phyloP scores from a whole-genome alignment of 768 basidiomycete species.

The Rhodocollybia butyracea region DNA sequence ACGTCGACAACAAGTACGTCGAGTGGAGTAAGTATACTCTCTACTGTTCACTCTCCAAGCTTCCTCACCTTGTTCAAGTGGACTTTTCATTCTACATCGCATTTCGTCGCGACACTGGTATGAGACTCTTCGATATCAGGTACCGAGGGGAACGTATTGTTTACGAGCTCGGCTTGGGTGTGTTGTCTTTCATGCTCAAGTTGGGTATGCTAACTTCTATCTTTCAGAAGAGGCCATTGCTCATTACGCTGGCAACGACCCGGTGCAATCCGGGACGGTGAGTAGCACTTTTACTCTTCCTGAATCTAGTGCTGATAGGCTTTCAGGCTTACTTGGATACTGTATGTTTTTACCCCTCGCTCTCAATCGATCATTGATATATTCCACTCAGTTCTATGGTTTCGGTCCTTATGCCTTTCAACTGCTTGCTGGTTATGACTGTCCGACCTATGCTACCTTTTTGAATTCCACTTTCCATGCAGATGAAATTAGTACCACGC shows the following conservation, averaged over 20 bases:
- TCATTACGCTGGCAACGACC: slow-evolving; percentile 43
- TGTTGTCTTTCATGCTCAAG: neutral
- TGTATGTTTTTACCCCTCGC: neutral
- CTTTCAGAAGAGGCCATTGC: neutral
- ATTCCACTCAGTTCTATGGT: slow-evolving; percentile 6
- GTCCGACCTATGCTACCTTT: slow-evolving; percentile 48
- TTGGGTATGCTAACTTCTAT: too few relatives aligned
- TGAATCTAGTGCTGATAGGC: too few relatives aligned
- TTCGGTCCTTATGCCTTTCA: slow-evolving; percentile 37
- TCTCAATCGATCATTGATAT: neutral
- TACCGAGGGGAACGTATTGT: slow-evolving; percentile 41
- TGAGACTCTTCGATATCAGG: slow-evolving; percentile 40
- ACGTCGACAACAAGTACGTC: slow-evolving; percentile 11
- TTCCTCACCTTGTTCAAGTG: slow-evolving; percentile 5
- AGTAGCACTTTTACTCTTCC: too few relatives aligned
- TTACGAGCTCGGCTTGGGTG: slow-evolving; percentile 37
- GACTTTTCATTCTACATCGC: slow-evolving; percentile 29
- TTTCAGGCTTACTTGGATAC: slow-evolving; percentile 50
- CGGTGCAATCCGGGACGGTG: slow-evolving; percentile 47
- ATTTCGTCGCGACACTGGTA: slow-evolving; percentile 53
- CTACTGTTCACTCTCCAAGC: neutral
- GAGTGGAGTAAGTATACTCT: slow-evolving; percentile 14
- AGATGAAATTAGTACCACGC: slow-evolving; percentile 33
- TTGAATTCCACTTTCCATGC: slow-evolving; percentile 48
- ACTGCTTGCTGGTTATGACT: slow-evolving; percentile 52